These are phyloP conservation scores for Monilinia fructicola DNA, from an alignment of 2,329 filamentous ascomycete species.

Conservation along the genomic window DNA sequence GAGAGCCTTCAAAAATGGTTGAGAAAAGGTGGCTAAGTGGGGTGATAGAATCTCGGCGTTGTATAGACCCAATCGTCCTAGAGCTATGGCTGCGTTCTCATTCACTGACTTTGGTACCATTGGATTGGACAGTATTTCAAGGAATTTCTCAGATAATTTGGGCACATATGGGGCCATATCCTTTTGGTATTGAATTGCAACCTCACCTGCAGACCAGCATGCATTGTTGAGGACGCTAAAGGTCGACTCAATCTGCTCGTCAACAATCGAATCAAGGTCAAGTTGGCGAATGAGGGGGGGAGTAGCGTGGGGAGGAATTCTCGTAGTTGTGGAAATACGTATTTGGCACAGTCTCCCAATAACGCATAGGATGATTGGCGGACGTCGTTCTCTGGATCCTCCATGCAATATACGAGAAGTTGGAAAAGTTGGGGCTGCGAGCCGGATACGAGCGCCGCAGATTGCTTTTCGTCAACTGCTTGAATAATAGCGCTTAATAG, in stretches of 20 bases:
- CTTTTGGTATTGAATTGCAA: constrained; percentile 74
- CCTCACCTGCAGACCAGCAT: constrained; percentile 94
- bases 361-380: constrained; percentile 94
- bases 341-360: constrained; percentile 91
- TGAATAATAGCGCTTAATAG: constrained; percentile 92
- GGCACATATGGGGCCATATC: constrained; percentile 76
- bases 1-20: constrained; percentile 79
- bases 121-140: constrained; percentile 80
- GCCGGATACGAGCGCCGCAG: constrained; percentile 70
- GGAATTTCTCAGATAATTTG: constrained; percentile 72
- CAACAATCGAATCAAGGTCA: constrained; percentile 72
- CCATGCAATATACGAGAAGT: constrained; percentile 86
- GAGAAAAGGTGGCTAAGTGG: constrained; percentile 75
- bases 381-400: constrained; percentile 86
- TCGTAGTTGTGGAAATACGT: constrained; percentile 79
- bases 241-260: constrained; percentile 78
- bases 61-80: constrained; percentile 81
- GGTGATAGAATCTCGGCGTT: constrained; percentile 76
- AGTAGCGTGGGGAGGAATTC: constrained; percentile 71
- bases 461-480: constrained; percentile 72
- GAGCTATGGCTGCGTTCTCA: constrained; percentile 91
- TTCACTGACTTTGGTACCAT: constrained; percentile 82
- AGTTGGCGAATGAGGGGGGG: constrained; percentile 85
- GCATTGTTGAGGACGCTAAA: constrained; percentile 98
- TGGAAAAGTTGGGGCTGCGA: constrained; percentile 87